These are phyloP conservation scores for Scheffersomyces parashehatae DNA, from an alignment of 1,139 yeast genomes.

Conservation along the genomic window DNA sequence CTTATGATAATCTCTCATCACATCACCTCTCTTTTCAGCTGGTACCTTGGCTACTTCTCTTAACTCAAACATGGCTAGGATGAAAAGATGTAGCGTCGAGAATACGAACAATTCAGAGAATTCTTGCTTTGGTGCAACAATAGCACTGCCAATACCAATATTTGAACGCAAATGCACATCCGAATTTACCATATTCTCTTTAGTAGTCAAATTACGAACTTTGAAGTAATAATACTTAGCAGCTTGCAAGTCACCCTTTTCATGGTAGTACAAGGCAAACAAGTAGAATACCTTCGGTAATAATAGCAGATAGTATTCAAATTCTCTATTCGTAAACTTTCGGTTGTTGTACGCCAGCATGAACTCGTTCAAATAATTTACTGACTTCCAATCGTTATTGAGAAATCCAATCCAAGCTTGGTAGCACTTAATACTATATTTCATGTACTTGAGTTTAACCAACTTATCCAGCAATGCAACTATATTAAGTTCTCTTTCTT, in stretches of 20 bases:
- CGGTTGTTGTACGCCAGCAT: conserved; percentile 32
- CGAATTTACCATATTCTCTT: not conserved
- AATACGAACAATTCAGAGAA: conserved; percentile 27
- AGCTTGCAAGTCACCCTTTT: conserved; percentile 31
- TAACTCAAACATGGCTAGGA: conserved; percentile 26
- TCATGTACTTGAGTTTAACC: conserved; percentile 24
- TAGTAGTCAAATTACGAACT: conserved; percentile 20
- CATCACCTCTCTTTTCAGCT: conserved; percentile 3
- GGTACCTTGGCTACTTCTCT: conserved; percentile 8
- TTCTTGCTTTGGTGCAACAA: conserved; percentile 13
- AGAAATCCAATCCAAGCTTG: conserved; percentile 34
- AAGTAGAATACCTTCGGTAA: conserved; percentile 38
- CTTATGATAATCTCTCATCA: conserved; percentile 11
- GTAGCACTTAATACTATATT: conserved; percentile 30
- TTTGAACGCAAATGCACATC: not conserved
- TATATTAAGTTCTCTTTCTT: conserved; percentile 16
- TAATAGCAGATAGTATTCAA: conserved; percentile 29
- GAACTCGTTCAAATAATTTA: conserved; percentile 30
- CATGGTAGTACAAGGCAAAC: conserved; percentile 39
- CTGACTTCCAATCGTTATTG: conserved; percentile 24
- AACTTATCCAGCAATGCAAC: conserved; percentile 18
- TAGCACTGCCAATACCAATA: conserved; percentile 24
- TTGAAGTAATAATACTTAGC: conserved; percentile 41
- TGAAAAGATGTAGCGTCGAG: conserved; percentile 26
- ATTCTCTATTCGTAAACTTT: conserved; percentile 32